Conservation (phyloP, 1,284 basidiomycete genomes). For the Ustilago xerochloae region DNA sequence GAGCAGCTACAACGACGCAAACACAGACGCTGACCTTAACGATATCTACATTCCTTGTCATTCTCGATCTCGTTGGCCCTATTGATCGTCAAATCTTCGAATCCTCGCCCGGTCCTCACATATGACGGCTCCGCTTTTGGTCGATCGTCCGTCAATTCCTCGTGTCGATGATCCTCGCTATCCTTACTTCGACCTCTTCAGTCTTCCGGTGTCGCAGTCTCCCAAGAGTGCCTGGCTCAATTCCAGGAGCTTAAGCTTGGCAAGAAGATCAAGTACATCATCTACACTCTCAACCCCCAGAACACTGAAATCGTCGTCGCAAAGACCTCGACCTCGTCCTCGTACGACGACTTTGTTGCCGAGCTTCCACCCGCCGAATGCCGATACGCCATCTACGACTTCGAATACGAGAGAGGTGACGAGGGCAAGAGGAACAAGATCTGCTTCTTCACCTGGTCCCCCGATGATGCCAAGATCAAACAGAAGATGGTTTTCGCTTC, state of each 20-base stretch:
- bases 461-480: constrained; percentile 87
- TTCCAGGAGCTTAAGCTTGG: constrained; percentile 84
- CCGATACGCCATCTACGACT: constrained; percentile 92
- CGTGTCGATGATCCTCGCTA: no score
- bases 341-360: constrained; percentile 82
- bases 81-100: no score
- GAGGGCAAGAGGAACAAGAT: constrained; percentile 90
- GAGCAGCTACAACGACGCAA: no score
- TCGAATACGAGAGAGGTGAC: constrained; percentile 83
- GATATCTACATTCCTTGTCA: no score
- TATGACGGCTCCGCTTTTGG: no score
- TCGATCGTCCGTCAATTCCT: no score
- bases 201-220: constrained; percentile 82
- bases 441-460: constrained; percentile 85
- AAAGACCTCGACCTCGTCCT: constrained; percentile 64
- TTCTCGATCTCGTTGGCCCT: no score
- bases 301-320: constrained; percentile 73
- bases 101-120: no score
- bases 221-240: constrained; percentile 74
- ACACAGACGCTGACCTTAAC: no score
- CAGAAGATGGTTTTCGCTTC: constrained; percentile 95
- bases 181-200: no score
- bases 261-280: constrained; percentile 87
- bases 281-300: constrained; percentile 78
- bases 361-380: constrained; percentile 82